Base-by-base conservation (phyloP, 1,139 yeast species). In the Blastobotrys illinoisensis region DNA sequence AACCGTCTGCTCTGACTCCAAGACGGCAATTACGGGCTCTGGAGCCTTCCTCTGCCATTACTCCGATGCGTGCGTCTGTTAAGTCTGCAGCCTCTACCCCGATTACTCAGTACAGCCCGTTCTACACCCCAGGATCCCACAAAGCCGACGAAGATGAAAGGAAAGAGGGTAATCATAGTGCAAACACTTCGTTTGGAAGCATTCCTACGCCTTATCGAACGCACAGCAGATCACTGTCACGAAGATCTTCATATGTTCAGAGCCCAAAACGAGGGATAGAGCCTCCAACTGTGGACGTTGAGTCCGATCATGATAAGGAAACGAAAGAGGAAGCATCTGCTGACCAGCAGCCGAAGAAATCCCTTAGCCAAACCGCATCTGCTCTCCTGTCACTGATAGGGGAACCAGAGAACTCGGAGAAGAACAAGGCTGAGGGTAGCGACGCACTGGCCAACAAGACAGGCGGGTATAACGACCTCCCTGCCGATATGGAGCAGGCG, bases 381-480 rank as follows among this genome's bases (percentile, higher is more conserved):
- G 79, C 87, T 0, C 72, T 87, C 49, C 73, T 86, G 52, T 80
- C 86, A 4, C 77, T 86, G 48, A 71, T 87, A 50, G 88, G 84
- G 16, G 60, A 52, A 59, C 77, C 75, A 11, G 64, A 61, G 9
- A 49, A 46, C 3, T 65, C 65, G 26, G 60, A 65, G 18, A 60
- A 57, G 9, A 52, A 51, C 18, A 64, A 58, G 11, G 56, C 54
- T 11, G 50, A 55, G 26, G 53, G 54, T 16, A 58, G 60, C 21
- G 50, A 51, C 11, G 54, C 54, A 18, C 18, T 2, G 19, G 14
- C 49, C 32, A 47, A 47, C 19, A 28, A 47, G 23, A 5, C 9
- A 24, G 20, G 36, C 14, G 44, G 44, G 7, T 47, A 47, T 32
- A 47, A 47, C 18, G 59, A 32, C 28, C 48, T 48, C 16, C 53